Evolutionary conservation across 2,329 filamentous ascomycete genomes (phyloP).

Genomic region (Xylariaceae sp.): DNA sequence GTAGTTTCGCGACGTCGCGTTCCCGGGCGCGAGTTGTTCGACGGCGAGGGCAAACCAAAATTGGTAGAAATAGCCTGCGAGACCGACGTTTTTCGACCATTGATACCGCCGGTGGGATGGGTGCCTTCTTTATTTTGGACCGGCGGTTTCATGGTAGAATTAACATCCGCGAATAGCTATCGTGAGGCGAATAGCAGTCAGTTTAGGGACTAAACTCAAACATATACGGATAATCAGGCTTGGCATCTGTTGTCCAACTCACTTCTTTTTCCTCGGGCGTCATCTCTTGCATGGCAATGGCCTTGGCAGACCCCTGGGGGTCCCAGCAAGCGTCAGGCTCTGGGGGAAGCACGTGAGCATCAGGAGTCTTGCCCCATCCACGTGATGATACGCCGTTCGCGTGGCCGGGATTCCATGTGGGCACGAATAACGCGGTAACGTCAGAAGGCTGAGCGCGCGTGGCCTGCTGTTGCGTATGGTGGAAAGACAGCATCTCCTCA

Average conservation of each 20-base stretch:
- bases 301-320: slow-evolving; percentile 59
- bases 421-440: slow-evolving; percentile 63
- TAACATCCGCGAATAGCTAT: slow-evolving; percentile 82
- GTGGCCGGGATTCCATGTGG: slow-evolving; percentile 73
- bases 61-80: slow-evolving; percentile 62
- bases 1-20: slow-evolving; percentile 77
- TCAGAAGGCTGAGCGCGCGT: slow-evolving; percentile 49
- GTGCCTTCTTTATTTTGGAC: slow-evolving; percentile 65
- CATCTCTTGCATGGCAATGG: slow-evolving; percentile 69
- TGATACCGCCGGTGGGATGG: slow-evolving; percentile 49
- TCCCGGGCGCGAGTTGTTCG: slow-evolving; percentile 63
- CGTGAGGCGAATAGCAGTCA: slow-evolving; percentile 24
- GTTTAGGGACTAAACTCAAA: slow-evolving; percentile 15
- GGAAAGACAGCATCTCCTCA: slow-evolving; percentile 73
- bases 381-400: slow-evolving; percentile 58
- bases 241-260: slow-evolving; percentile 25
- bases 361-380: slow-evolving; percentile 72
- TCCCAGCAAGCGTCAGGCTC: slow-evolving; percentile 96
- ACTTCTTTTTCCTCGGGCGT: slow-evolving; percentile 56
- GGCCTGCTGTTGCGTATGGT: slow-evolving; percentile 40
- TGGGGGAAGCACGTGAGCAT: slow-evolving; percentile 66
- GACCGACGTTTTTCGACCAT: slow-evolving; percentile 76
- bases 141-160: slow-evolving; percentile 85
- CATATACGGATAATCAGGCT: background rate
- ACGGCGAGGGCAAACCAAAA: slow-evolving; percentile 70